phyloP scores from a whole-genome alignment of 176 grass and related monocot genomes.

The Poa annua region DNA sequence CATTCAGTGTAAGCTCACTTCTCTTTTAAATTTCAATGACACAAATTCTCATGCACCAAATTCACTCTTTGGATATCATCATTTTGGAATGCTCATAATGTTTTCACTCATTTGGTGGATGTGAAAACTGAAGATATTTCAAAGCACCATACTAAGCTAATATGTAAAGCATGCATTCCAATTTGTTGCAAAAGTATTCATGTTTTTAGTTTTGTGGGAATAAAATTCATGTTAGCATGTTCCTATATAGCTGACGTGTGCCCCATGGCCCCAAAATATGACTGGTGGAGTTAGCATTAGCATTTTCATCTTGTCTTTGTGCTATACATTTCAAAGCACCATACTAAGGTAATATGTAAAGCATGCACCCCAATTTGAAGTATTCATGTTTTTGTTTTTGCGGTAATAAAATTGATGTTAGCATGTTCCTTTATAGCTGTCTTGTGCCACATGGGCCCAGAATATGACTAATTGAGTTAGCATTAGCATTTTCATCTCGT shows the following conservation, averaged over 20 bases:
- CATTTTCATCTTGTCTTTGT: slow-evolving; percentile 9
- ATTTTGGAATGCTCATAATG: slow-evolving; percentile 4
- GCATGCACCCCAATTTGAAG: too few relatives aligned
- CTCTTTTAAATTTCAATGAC: neutral
- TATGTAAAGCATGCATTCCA: neutral
- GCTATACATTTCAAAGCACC: neutral
- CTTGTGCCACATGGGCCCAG: neutral
- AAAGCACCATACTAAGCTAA: slow-evolving; percentile 22
- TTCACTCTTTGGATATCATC: neutral
- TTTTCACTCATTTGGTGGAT: slow-evolving; percentile 26
- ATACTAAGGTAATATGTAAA: too few relatives aligned
- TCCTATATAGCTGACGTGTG: neutral
- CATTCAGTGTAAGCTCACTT: slow-evolving; percentile 74
- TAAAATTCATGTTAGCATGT: neutral
- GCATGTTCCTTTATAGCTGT: neutral
- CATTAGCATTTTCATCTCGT: slow-evolving; percentile 8
- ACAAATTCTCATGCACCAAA: slow-evolving; percentile 16
- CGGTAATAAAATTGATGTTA: too few relatives aligned
- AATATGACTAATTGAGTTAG: neutral
- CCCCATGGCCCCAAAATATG: neutral
- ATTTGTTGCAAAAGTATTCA: neutral
- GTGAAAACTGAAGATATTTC: slow-evolving; percentile 31
- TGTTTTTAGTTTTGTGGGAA: neutral
- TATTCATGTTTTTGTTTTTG: too few relatives aligned
- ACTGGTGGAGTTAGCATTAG: neutral